These are phyloP conservation scores for Tuber aestivum DNA, from an alignment of 495 filamentous ascomycete species.

Conservation along the genomic window DNA sequence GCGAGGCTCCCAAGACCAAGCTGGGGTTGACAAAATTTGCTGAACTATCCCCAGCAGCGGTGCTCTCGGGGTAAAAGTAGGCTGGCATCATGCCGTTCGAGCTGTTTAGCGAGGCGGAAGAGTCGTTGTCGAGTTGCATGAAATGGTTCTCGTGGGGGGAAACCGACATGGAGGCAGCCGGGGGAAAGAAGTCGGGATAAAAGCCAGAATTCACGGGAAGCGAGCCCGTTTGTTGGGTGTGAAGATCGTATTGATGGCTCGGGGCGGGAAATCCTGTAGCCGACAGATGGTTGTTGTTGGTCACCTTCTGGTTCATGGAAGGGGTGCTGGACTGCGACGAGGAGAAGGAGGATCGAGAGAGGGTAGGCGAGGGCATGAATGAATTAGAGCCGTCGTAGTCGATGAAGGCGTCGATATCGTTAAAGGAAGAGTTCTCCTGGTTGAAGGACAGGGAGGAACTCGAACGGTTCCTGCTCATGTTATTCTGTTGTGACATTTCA, in stretches of 20 bases:
- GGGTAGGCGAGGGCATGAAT: slow-evolving; percentile 31
- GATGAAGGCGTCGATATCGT: slow-evolving; percentile 41
- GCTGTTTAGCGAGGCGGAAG: slow-evolving; percentile 45
- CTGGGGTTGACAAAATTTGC: slow-evolving; percentile 21
- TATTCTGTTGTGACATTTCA: slow-evolving; percentile 37
- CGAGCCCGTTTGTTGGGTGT: slow-evolving; percentile 85
- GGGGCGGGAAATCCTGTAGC: slow-evolving; percentile 56
- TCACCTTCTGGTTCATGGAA: slow-evolving; percentile 24
- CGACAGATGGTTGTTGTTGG: slow-evolving; percentile 26
- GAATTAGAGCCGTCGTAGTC: slow-evolving; percentile 35
- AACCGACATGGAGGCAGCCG: slow-evolving; percentile 52
- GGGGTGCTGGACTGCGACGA: slow-evolving; percentile 28
- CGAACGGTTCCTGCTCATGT: slow-evolving; percentile 35
- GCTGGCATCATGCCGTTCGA: slow-evolving; percentile 55
- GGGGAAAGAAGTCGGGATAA: slow-evolving; percentile 49
- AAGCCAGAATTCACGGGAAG: slow-evolving; percentile 55
- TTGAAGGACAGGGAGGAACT: slow-evolving; percentile 32
- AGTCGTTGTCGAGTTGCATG: slow-evolving; percentile 57
- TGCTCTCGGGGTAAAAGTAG: slow-evolving; percentile 45
- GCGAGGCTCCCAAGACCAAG: slow-evolving; percentile 21
- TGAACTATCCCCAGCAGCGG: slow-evolving; percentile 3
- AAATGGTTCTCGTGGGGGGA: slow-evolving; percentile 48
- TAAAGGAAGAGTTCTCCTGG: slow-evolving; percentile 31
- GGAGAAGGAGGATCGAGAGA: slow-evolving; percentile 34
- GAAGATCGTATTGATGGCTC: slow-evolving; percentile 85